Percentiles rank a stretch among this genome's conserved stretches.
phyloP scores from a whole-genome alignment of 768 basidiomycete species.

The Xerocomellus chrysenteron region DNA sequence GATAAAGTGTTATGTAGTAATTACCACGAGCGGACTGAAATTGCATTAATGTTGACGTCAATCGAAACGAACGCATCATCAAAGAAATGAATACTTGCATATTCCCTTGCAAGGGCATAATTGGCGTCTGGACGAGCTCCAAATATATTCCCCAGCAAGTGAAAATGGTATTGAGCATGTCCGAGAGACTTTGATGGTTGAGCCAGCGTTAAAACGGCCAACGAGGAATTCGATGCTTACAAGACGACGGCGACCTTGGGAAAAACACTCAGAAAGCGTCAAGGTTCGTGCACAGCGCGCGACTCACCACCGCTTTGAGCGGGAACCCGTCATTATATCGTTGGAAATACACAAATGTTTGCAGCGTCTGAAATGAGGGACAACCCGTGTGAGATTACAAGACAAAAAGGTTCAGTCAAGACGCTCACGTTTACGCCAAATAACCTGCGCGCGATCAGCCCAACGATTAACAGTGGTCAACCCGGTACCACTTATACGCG shows the following conservation, averaged over 20 bases:
- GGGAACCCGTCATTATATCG: not conserved
- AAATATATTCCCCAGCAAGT: not conserved
- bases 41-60: not conserved
- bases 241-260: constrained; percentile 5
- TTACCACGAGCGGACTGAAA: constrained; percentile 15
- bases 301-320: constrained; percentile 15
- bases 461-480: not conserved
- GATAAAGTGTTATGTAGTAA: not conserved
- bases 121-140: constrained; percentile 4
- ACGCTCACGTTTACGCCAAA: constrained; percentile 12
- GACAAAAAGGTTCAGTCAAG: too few relatives aligned
- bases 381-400: not conserved
- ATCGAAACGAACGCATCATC: not conserved
- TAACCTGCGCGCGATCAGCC: constrained; percentile 2
- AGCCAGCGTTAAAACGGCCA: not conserved
- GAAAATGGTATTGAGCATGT: constrained; percentile 13
- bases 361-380: constrained; percentile 7
- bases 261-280: not conserved
- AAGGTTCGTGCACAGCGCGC: not conserved
- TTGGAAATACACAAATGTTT: constrained; percentile 8
- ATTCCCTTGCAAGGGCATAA: constrained; percentile 4
- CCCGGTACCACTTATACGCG: too few relatives aligned
- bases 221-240: not conserved
- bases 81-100: not conserved
- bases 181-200: constrained; percentile 6